Base-by-base conservation (phyloP, 116 monocot species). In the Posidonia oceanica region DNA sequence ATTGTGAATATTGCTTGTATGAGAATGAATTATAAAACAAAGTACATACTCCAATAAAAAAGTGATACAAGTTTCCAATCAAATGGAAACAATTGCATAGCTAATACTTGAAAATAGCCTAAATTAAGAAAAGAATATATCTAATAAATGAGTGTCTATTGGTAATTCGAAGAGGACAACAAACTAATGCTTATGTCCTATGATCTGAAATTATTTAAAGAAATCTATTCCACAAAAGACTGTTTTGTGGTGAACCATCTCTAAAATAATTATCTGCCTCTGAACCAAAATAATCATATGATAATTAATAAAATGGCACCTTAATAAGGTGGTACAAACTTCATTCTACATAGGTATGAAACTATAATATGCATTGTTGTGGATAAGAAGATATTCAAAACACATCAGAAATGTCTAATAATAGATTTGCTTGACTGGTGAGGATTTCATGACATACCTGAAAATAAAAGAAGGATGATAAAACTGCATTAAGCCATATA, bases 401-500 rank as follows among this genome's bases (percentile, higher is more conserved):
- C 29, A 29, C 29, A 64, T 23, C 10, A n/a, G 37, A 7, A 37
- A 40, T 15, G 37, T 64, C 2, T 64, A 14, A 64, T 40, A 48
- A 10, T 64, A 14, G 60, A 60, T 8, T 60, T 60, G 4, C 22
- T 23, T 60, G 3, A 60, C 10, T 8, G 21, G 29, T n/a, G 21
- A 60, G 60, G 48, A 36, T 67, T 7, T 51, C 8, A 53, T 61
- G 15, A 59, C 18, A 62, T 78, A 96, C 96, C 96, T 96, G 96
- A 71, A 96, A 91, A 67, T 96, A 96, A 54, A 96, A 96, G 83
- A 89, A 84, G 55, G 96, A 96, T 21, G 91, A 91, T 21, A 96
- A 77, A 67, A 88, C 87, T 67, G 96, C 96, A 83, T 88, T 85
- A 61, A 96, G 81, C 84, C 91, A 91, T 21, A 96, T 72, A 76